phyloP scores from a whole-genome alignment of 2,329 filamentous ascomycete genomes.

The Xylariales sp. region DNA sequence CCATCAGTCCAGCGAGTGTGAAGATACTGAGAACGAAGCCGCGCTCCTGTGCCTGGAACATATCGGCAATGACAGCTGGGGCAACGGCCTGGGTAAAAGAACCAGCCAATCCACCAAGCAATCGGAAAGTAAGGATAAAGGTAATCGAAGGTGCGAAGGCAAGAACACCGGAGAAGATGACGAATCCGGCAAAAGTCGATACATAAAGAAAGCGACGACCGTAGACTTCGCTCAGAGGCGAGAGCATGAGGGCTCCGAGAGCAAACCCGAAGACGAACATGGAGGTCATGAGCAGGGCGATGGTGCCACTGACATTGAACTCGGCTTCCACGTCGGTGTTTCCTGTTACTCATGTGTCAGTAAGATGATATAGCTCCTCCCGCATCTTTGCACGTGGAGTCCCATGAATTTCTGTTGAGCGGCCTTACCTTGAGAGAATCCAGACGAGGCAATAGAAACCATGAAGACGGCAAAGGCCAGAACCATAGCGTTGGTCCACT shows the following conservation, averaged over 20 bases:
- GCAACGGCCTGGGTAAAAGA: conserved; percentile 10
- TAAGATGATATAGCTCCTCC: too few relatives aligned
- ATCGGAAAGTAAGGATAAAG: conserved; percentile 7
- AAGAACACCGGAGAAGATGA: conserved; percentile 6
- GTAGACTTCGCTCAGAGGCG: conserved; percentile 25
- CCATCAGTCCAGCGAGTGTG: conserved; percentile 14
- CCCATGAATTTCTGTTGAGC: too few relatives aligned
- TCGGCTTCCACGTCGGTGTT: conserved; percentile 30
- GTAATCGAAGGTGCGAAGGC: conserved; percentile 6
- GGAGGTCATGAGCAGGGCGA: conserved; percentile 29
- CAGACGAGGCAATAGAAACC: conserved; percentile 36
- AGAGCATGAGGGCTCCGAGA: conserved; percentile 23
- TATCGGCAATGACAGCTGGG: conserved; percentile 9
- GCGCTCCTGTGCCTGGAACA: conserved; percentile 9
- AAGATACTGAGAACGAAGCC: conserved; percentile 10
- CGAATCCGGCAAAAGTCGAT: conserved; percentile 8
- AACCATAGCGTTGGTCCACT: conserved; percentile 33
- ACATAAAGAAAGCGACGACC: conserved; percentile 16
- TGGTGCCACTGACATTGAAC: conserved; percentile 30
- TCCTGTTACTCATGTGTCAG: conserved; percentile 17
- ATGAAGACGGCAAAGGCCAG: conserved; percentile 36
- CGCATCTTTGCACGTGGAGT: too few relatives aligned
- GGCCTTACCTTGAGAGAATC: conserved; percentile 24
- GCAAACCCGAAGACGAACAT: conserved; percentile 24
- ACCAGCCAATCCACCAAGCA: conserved; percentile 7